Base-by-base conservation (phyloP, 23 red algal species). In the Gracilaria gracilis region DNA sequence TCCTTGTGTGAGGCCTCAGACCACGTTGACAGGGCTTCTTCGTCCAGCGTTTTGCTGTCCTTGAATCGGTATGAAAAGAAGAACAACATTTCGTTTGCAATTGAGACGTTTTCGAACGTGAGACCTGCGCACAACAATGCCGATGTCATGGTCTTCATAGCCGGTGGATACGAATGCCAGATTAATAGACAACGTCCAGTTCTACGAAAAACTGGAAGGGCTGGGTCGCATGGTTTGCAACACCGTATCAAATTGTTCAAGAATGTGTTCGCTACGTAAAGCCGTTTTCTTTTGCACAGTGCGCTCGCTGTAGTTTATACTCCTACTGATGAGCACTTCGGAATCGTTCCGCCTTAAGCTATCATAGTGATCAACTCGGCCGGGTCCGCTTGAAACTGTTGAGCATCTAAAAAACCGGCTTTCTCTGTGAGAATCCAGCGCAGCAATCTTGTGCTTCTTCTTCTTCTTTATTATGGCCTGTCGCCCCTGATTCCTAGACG, bases 331-430 rank as follows among this genome's bases (percentile, higher is more conserved):
- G 97, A 99, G 61, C 97, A 99, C 79, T 99, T 99, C 54, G 97
- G 97, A 38, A 99, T 99, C 67, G 97, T 99, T 49, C 97, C 97
- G 53, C 72, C 96, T 21, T 91, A 99, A 79, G 97, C 97, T 46
- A 96, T 99, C 54, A 82, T 99, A 11, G 97, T 94, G 13, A 80
- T 84, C 37, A 87, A 88, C 13, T 81, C 59, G 16, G 97, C 94
- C n/a, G 25, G 97, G 97, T 37, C 97, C 97, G 15, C 59, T 53
- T 32, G 97, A 99, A 72, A 92, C 90, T 28, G 70, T 99, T 8
- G 91, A 90, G 32, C 55, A 99, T 88, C 84, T 82, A 29, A 86
- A 67, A n/a, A 29, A 96, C 92, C 57, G 97, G 97, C 9, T 86
- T 94, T 38, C 71, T 99, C n/a, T 95, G 91, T 78, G 54, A 79